A percentile compares a stretch with the other conserved stretches of the same genome.
Evolutionary conservation across 371 early-diverging fungal genomes (phyloP).

Genomic region (Mucor sp.): DNA sequence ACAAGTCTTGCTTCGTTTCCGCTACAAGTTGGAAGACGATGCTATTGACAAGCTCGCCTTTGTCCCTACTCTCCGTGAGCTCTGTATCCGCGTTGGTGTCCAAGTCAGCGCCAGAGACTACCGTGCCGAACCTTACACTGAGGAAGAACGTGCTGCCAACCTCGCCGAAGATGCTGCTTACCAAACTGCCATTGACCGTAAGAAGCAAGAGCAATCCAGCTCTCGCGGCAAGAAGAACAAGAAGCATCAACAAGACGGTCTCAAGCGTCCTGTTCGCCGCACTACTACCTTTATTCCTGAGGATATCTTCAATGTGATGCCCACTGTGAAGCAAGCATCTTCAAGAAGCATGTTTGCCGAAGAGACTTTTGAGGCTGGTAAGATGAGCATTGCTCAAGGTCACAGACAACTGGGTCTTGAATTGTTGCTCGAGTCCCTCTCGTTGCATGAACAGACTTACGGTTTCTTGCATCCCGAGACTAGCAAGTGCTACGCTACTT

Average conservation of each 20-base stretch:
- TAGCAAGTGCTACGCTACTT: slow-evolving; percentile 80
- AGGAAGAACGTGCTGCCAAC: slow-evolving; percentile 44
- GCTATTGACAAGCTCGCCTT: slow-evolving; percentile 54
- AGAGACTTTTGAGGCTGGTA: slow-evolving; percentile 89
- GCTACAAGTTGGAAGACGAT: slow-evolving; percentile 66
- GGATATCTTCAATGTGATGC: slow-evolving; percentile 83
- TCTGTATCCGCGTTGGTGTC: slow-evolving; percentile 83
- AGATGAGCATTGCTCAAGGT: slow-evolving; percentile 78
- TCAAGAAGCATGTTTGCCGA: slow-evolving; percentile 79
- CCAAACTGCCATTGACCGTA: slow-evolving; percentile 30
- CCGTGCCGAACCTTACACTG: slow-evolving; percentile 55
- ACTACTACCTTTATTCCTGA: slow-evolving; percentile 64
- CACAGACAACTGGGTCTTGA: slow-evolving; percentile 80
- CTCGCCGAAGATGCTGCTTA: slow-evolving; percentile 41
- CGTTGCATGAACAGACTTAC: slow-evolving; percentile 90
- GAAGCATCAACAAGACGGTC: slow-evolving; percentile 10
- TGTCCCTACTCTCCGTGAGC: slow-evolving; percentile 78
- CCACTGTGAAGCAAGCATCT: slow-evolving; percentile 79
- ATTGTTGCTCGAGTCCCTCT: slow-evolving; percentile 79
- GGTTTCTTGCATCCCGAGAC: slow-evolving; percentile 91
- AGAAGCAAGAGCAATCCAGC: slow-evolving; percentile 38
- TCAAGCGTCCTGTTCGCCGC: slow-evolving; percentile 22
- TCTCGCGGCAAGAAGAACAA: slow-evolving; percentile 43
- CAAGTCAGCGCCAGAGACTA: slow-evolving; percentile 81
- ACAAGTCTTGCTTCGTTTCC: slow-evolving; percentile 75